phyloP scores from a whole-genome alignment of 2,329 filamentous ascomycete species.

The Domatiomyces globalis region DNA sequence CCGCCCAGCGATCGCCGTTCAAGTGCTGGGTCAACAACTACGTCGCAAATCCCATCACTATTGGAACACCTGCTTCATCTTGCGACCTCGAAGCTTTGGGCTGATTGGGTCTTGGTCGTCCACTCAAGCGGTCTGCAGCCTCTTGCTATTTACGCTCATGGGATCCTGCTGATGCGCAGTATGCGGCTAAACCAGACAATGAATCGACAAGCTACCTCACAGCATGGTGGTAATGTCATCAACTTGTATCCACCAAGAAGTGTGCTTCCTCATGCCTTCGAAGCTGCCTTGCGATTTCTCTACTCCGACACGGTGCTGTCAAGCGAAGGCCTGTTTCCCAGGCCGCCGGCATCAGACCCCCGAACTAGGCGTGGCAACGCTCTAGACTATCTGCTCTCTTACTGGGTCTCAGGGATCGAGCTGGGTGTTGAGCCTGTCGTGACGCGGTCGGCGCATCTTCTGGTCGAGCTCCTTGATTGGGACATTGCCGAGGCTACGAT shows the following conservation, averaged over 20 bases:
- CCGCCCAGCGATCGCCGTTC: not conserved
- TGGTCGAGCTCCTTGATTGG: conserved; percentile 14
- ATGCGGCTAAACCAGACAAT: conserved; percentile 11
- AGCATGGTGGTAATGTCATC: conserved; percentile 8
- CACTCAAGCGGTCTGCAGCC: conserved; percentile 8
- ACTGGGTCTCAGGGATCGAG: conserved; percentile 17
- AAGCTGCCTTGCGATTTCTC: conserved; percentile 16
- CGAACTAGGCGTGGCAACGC: conserved; percentile 10
- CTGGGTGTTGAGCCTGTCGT: conserved; percentile 14
- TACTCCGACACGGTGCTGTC: conserved; percentile 17
- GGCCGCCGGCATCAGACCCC: conserved; percentile 3
- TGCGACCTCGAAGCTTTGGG: conserved; percentile 11
- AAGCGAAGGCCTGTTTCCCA: conserved; percentile 11
- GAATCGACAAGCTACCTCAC: conserved; percentile 5
- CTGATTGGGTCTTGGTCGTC: conserved; percentile 12
- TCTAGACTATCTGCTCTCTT: conserved; percentile 17
- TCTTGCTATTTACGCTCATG: conserved; percentile 11
- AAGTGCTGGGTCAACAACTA: not conserved
- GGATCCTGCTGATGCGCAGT: conserved; percentile 12
- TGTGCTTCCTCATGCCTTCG: conserved; percentile 15
- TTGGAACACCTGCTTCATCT: conserved; percentile 14
- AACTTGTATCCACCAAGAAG: conserved; percentile 13
- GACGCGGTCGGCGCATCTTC: conserved; percentile 11
- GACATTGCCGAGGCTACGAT: conserved; percentile 14
- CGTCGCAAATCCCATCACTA: conserved; percentile 3